Base-by-base conservation (phyloP, 768 basidiomycete species). In the Psilocybe azurescens region DNA sequence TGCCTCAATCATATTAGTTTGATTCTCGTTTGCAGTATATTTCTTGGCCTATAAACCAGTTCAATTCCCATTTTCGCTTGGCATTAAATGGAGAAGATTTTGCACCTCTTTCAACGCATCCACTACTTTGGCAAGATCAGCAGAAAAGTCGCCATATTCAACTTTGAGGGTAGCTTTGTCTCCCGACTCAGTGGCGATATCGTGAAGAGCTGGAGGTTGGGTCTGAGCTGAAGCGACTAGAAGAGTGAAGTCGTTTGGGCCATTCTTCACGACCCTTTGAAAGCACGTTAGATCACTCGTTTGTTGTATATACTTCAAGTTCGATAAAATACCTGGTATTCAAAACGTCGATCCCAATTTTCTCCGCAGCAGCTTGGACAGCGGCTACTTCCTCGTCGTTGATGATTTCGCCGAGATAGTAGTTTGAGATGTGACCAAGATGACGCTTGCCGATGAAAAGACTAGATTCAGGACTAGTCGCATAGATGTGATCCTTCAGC, bases 391-490 rank as follows among this genome's bases (percentile, higher is more conserved):
- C 94, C 0, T 86, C 85, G 62, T 94, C 90, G n/a, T 83, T 81
- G 20, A 90, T 86, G 9, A 83, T 71, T 62, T 90, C 82, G 0
- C 92, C 93, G 29, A 89, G 85, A 70, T 96, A 96, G 74, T 95
- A 96, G 71, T 94, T 93, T 32, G 89, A 91, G 56, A 93, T 72
- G 61, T 95, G 92, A 0, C 94, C 94, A 20, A 86, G 79, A 56
- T 75, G 80, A 48, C 88, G 90, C 72, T 95, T 94, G 55, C 94
- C 94, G 64, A 96, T 89, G 72, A 84, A 88, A 60, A 93, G 80
- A 54, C 81, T 84, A 0, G 82, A 73, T 70, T 91, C 88, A 2
- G 94, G 93, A 28, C 75, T 69, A 11, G 81, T 67, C 2, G 88
- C 78, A 72, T 94, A 95, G 48, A 95, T 90, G 70, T 92, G 86